Percentiles rank a stretch among this genome's conserved stretches.
Evolutionary conservation across 352 stramenopile genomes (phyloP).

Genomic region (Globisporangium uncinulatum): DNA sequence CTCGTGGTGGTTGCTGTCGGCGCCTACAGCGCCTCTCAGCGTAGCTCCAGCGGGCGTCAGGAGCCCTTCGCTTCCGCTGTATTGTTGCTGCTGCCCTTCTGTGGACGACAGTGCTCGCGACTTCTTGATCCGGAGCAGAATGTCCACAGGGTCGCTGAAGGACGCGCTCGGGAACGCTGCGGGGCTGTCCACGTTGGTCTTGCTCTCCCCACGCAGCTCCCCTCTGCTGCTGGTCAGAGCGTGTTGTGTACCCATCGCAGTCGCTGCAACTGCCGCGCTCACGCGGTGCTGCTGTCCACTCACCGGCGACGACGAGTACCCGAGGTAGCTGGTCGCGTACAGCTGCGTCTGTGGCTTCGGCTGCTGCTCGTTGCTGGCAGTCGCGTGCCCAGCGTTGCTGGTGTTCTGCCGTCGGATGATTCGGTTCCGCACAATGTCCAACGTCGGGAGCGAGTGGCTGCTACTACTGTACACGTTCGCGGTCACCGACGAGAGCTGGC

Average conservation of each 20-base stretch:
- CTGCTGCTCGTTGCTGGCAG: conserved; percentile 9
- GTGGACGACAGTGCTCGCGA: conserved; percentile 26
- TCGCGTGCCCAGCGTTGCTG: conserved; percentile 13
- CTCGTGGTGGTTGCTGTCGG: conserved; percentile 32
- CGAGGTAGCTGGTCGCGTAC: conserved; percentile 19
- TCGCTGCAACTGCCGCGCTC: neutral
- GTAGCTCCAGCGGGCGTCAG: conserved; percentile 22
- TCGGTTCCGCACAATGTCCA: conserved; percentile 60
- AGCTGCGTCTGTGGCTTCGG: conserved; percentile 17
- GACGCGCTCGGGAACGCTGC: conserved; percentile 39
- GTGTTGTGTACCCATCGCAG: neutral
- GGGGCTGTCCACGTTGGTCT: conserved; percentile 2
- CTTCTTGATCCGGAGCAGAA: conserved; percentile 72
- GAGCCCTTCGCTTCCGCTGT: conserved; percentile 18
- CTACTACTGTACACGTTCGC: conserved; percentile 21
- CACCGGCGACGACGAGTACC: conserved; percentile 14
- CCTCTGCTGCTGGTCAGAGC: neutral
- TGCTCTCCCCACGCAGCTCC: conserved; percentile 9
- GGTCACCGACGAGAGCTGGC: neutral
- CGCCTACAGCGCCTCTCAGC: neutral
- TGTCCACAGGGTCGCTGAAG: conserved; percentile 72
- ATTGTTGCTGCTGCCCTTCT: conserved; percentile 8
- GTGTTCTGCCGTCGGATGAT: conserved; percentile 49
- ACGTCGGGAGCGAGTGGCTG: conserved; percentile 31
- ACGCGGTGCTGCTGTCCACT: conserved; percentile 1